Base-by-base conservation (phyloP, 805 yeast species). In the Metschnikowia bowlesiae region DNA sequence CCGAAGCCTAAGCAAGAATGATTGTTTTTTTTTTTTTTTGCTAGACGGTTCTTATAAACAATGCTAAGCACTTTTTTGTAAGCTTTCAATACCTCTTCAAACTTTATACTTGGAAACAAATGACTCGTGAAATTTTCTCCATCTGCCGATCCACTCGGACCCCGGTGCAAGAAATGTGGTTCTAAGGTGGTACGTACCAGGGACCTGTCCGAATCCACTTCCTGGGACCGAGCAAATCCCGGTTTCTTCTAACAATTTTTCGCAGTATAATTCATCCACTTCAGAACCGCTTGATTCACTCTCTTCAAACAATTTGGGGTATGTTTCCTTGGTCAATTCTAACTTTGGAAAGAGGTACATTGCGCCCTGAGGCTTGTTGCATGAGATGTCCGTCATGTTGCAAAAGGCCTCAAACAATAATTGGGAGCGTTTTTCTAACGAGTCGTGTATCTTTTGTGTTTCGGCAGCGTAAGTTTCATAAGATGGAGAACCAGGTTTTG, bases 201-300 rank as follows among this genome's bases (percentile, higher is more conserved):
- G 84, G 44, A 77, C 85, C 71, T 94, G 99, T 32, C 98, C 97
- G 62, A 94, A 94, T 0, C 99, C 99, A 33, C 89, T 83, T 38
- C 99, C 99, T 31, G 99, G 98, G 54, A 94, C 96, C 40, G 96
- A 89, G 70, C 99, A 94, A 53, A 94, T 89, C 59, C 99, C 99
- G 6, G 99, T 90, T 43, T 72, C 68, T 56, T 92, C 92, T 57
- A 94, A 77, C 52, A 94, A 74, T 58, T 85, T 85, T 64, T 85
- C 76, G 68, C 97, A 91, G 73, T 94, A 94, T 56, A 87, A 82
- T 66, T 87, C 97, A 67, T 94, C 99, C 18, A 96, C 85, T 40
- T 78, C 73, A 60, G 81, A 64, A 26, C 80, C 82, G 31, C 65
- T 62, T 49, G 75, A 73, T 48, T 74, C 71, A 33, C 97, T 96